These are phyloP conservation scores for Wallacemonas sp. DNA, from an alignment of 208 protist species.

Conservation along the genomic window DNA sequence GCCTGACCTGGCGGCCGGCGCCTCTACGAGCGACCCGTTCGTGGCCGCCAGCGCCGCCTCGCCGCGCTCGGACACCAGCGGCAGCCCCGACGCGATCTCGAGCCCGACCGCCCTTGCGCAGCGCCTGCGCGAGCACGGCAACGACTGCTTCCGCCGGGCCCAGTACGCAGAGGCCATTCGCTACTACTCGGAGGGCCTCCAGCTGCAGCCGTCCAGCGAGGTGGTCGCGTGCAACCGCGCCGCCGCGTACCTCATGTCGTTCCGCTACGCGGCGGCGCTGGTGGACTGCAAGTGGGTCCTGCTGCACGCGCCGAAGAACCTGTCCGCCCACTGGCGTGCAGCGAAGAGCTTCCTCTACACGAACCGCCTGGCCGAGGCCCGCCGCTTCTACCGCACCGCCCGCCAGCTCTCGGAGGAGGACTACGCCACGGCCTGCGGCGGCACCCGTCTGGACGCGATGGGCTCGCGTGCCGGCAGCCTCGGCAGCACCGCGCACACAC, in stretches of 20 bases:
- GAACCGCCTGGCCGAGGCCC: conserved; percentile 25
- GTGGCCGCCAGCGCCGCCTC: background rate
- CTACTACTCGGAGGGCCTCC: conserved; percentile 74
- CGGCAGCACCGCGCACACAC: background rate
- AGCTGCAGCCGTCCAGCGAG: conserved; percentile 44
- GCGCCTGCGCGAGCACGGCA: conserved; percentile 60
- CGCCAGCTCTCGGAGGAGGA: conserved; percentile 15
- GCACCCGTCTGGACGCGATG: background rate
- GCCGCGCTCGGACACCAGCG: background rate
- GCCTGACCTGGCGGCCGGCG: too few relatives aligned
- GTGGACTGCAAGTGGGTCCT: conserved; percentile 72
- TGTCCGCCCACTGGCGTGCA: conserved; percentile 73
- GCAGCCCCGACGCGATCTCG: background rate
- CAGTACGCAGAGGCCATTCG: conserved; percentile 54
- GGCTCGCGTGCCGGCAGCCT: conserved; percentile 2
- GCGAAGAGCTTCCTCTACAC: conserved; percentile 59
- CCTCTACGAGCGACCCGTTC: background rate
- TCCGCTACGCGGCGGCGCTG: conserved; percentile 58
- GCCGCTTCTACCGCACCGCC: conserved; percentile 14
- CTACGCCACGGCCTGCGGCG: background rate
- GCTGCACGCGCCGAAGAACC: conserved; percentile 39
- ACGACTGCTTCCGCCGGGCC: conserved; percentile 47
- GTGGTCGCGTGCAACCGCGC: conserved; percentile 75
- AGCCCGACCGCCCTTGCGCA: conserved; percentile 5
- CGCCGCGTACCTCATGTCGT: conserved; percentile 63